Evolutionary conservation across 2,329 filamentous ascomycete species (phyloP).

Genomic region (Pseudogymnoascus sp.): DNA sequence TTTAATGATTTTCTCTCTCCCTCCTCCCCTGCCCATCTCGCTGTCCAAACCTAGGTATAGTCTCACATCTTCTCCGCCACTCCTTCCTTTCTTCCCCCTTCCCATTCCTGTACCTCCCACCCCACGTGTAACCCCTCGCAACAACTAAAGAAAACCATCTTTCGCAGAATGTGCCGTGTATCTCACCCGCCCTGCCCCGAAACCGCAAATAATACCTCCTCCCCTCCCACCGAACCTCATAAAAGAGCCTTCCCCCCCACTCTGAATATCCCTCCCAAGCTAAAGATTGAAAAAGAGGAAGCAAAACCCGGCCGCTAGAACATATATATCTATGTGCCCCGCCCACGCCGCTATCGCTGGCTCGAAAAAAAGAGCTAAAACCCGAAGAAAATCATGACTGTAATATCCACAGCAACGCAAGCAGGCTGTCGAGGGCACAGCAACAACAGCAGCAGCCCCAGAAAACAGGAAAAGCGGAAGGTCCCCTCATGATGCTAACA

Average conservation of each 20-base stretch:
- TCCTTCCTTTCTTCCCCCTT: too few relatives aligned
- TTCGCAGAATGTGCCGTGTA: constrained; percentile 4
- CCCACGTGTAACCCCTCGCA: background rate
- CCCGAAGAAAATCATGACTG: background rate
- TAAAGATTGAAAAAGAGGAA: background rate
- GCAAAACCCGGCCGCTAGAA: background rate
- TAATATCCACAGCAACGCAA: constrained; percentile 8
- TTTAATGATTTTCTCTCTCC: background rate
- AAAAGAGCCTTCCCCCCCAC: background rate
- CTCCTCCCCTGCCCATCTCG: background rate
- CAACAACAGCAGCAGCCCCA: background rate
- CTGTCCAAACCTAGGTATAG: background rate
- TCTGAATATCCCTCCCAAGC: background rate
- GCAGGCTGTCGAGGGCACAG: background rate
- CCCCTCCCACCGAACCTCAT: background rate
- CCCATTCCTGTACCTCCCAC: background rate
- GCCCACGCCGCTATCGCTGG: background rate
- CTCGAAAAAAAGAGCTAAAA: background rate
- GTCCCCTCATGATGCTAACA: background rate
- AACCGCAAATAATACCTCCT: background rate
- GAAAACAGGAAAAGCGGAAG: background rate
- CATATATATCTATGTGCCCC: background rate
- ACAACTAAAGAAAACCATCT: background rate
- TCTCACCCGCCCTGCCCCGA: background rate
- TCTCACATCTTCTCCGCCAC: background rate